Evolutionary conservation across 2,329 filamentous ascomycete species (phyloP), one percentile per base, ranked within the genome.

Genomic region (Penicillium sp.): DNA sequence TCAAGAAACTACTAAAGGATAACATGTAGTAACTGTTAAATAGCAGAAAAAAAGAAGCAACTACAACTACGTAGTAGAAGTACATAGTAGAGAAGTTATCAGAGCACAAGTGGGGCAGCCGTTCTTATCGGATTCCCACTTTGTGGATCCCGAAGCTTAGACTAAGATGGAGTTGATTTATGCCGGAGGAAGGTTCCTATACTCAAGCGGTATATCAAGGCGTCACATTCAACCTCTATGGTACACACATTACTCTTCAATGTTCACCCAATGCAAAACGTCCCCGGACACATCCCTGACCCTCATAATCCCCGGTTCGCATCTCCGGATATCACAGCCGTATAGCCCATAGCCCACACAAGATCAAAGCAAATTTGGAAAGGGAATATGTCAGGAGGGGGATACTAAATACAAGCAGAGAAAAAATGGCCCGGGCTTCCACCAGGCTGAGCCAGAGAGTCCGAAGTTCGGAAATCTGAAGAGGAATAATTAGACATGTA

Each of bases 341-440:
- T 48, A 4, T 4, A 20, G 18, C 18, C 18, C 18, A 20, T 20
- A 20, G 45, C 41, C 42, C 44, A 53, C 49, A 47, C 44, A 42
- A 42, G 39, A 43, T 45, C 44, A 37, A 53, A 49, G 51, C 47
- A 50, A 52, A 20, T 4, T 46, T 46, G 40, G 40, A 45, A 49
- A 53, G 42, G 52, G 51, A 57, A 55, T 61, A 59, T 59, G 54
- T 56, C 52, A 49, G 42, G 24, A 38, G 35, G 46, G 41, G 46
- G 42, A 44, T 57, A 61, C 50, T 61, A 63, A 62, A 58, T 65
- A 64, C 60, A 63, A 46, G 47, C 49, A 49, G 50, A 52, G 49
- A 51, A 52, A 53, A 59, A 52, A 51, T 36, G 43, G 45, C 42
- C 53, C 40, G 49, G 50, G 50, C 42, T 36, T 40, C 50, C 47